phyloP scores from a whole-genome alignment of 2,329 filamentous ascomycete genomes.

The Knoxdaviesia capensis region DNA sequence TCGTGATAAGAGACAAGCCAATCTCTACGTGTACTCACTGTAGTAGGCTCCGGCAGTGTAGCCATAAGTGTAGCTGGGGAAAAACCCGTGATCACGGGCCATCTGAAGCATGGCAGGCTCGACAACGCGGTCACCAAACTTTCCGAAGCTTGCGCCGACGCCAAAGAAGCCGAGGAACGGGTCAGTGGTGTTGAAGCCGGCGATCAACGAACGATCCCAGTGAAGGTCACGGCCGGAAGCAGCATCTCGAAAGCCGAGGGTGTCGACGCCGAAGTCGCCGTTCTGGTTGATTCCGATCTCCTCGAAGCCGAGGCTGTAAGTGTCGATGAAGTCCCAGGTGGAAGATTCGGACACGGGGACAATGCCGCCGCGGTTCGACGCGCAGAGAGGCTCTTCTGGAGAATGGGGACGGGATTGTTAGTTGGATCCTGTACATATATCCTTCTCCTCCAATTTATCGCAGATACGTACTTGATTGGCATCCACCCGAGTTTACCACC shows the following conservation, averaged over 20 bases:
- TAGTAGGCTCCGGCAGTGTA: constrained; percentile 62
- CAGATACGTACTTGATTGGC: constrained; percentile 21
- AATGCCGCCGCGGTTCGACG: constrained; percentile 33
- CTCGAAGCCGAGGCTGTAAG: constrained; percentile 37
- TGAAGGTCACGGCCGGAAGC: constrained; percentile 16
- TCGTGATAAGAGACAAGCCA: no score
- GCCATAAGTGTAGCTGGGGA: constrained; percentile 55
- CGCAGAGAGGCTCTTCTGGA: constrained; percentile 28
- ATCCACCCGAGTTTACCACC: constrained; percentile 41
- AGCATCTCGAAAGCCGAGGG: constrained; percentile 19
- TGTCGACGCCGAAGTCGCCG: constrained; percentile 42
- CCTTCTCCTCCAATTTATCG: neutral
- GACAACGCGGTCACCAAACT: constrained; percentile 27
- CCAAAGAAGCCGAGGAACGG: constrained; percentile 35
- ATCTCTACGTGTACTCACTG: constrained; percentile 20
- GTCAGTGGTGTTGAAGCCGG: constrained; percentile 32
- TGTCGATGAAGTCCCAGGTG: constrained; percentile 37
- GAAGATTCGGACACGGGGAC: constrained; percentile 32
- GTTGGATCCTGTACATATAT: neutral
- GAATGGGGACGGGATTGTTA: constrained; percentile 3
- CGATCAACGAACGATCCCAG: constrained; percentile 25
- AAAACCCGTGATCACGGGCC: constrained; percentile 34
- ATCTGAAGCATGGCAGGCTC: constrained; percentile 33
- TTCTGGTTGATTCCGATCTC: constrained; percentile 39
- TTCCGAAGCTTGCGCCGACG: constrained; percentile 32